Conservation (phyloP, 169 alveolate genomes). For the Cryptosporidium felis region DNA sequence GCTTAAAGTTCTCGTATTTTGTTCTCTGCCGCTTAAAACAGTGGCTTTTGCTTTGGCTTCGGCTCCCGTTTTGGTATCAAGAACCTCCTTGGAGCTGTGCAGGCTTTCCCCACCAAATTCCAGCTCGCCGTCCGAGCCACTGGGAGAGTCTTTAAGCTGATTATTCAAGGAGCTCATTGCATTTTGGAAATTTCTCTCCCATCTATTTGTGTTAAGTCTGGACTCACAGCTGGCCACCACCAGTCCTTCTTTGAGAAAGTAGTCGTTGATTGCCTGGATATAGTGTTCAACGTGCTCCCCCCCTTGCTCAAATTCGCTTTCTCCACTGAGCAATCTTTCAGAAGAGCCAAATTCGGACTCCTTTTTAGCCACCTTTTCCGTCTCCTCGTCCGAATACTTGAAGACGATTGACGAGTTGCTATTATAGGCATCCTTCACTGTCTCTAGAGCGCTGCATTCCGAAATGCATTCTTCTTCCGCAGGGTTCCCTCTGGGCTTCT, state of each 20-base stretch:
- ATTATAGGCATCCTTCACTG: conserved; percentile 14
- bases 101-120: not conserved
- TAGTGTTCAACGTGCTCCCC: conserved; percentile 31
- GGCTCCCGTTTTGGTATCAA: not conserved
- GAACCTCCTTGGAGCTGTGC: no score
- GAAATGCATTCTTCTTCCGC: not conserved
- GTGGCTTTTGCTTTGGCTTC: no score
- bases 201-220: conserved; percentile 34
- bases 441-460: conserved; percentile 17
- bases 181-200: conserved; percentile 36
- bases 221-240: conserved; percentile 27
- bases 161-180: conserved; percentile 49
- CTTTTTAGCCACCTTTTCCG: not conserved
- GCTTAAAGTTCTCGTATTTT: no score
- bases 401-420: not conserved
- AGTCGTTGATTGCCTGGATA: conserved; percentile 27
- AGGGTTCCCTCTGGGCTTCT: not conserved
- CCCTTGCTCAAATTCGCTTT: conserved; percentile 1
- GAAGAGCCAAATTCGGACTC: no score
- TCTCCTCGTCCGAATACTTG: not conserved
- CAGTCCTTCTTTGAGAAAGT: conserved; percentile 13
- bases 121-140: not conserved
- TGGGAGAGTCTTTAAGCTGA: not conserved
- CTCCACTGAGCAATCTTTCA: conserved; percentile 9
- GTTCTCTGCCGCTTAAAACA: no score